Evolutionary conservation across 2,329 filamentous ascomycete genomes (phyloP), one percentile per base, ranked within the genome.

Genomic region (Penicillium sclerotiorum): DNA sequence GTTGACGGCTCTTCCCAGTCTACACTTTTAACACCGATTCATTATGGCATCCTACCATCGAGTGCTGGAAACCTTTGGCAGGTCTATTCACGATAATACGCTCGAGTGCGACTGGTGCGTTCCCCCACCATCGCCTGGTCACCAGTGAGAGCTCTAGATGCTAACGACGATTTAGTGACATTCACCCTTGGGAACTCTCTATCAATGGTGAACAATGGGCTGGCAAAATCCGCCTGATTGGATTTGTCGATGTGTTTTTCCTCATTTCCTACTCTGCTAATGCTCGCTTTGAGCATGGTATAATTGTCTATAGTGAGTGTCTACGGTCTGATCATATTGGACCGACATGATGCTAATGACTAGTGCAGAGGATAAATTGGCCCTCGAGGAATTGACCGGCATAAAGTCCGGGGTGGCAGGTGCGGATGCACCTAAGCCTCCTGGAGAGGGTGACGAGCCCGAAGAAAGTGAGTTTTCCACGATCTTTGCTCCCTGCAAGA

Each of bases 221-320:
- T 43, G 40, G 40, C 27, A 43, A 43, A n/a, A 33, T 43, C 40
- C 40, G 40, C 12, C 33, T 43, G 20, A 43, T 43, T 13, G 40
- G 40, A 5, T 43, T 43, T 8, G 20, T 43, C 12, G 40, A 43
- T 17, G 40, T 43, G 7, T 43, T 43, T 12, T 43, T 43, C 27
- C 28, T 43, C 27, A 43, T 43, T 3, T 43, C 40, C 18, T 43
- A 43, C 40, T 43, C 40, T 22, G 40, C 40, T 3, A 43, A 43
- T 27, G 40, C 40, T 8, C 40, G 40, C 15, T 43, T 43, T 11
- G 40, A 43, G 12, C 40, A 43, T 43, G 40, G 40, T n/a, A 43
- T 43, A 12, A 43, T 43, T n/a, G 40, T 43, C 18, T 43, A 43
- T 33, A 43, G 40, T 43, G 1, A 6, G 40, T 21, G 9, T 7